Conservation (phyloP, 441 rosid genomes). For the Breynia disticha region DNA sequence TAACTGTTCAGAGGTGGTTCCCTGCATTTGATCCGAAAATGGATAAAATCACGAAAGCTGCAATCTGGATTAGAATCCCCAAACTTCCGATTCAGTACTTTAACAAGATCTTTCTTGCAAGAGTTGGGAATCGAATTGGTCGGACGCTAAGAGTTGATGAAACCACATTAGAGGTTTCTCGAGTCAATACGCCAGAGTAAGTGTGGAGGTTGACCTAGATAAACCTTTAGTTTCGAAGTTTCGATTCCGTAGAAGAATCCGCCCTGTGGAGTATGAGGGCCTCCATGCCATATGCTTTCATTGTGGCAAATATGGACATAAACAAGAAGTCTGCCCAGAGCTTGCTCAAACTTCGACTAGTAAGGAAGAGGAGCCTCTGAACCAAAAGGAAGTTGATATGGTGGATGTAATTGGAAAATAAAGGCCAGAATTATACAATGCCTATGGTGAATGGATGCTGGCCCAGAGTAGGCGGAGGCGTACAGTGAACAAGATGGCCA, state of each 20-base stretch:
- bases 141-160: background rate
- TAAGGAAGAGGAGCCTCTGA: too few relatives aligned
- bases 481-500: too few relatives aligned
- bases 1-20: background rate
- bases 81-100: background rate
- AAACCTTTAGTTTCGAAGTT: background rate
- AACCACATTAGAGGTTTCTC: background rate
- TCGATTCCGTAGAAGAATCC: background rate
- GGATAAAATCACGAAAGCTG: too few relatives aligned
- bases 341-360: too few relatives aligned
- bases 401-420: too few relatives aligned
- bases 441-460: too few relatives aligned
- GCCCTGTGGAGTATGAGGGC: background rate
- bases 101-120: background rate
- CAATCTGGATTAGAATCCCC: background rate
- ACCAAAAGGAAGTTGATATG: too few relatives aligned
- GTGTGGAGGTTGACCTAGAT: background rate
- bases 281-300: background rate
- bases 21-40: background rate
- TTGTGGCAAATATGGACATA: background rate
- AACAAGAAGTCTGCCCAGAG: background rate
- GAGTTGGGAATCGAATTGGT: background rate
- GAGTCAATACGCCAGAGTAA: background rate
- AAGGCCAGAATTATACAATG: too few relatives aligned
- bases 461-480: too few relatives aligned